Base-by-base conservation (phyloP, 2,329 filamentous ascomycete species). In the Sclerotinia sclerotiorum region DNA sequence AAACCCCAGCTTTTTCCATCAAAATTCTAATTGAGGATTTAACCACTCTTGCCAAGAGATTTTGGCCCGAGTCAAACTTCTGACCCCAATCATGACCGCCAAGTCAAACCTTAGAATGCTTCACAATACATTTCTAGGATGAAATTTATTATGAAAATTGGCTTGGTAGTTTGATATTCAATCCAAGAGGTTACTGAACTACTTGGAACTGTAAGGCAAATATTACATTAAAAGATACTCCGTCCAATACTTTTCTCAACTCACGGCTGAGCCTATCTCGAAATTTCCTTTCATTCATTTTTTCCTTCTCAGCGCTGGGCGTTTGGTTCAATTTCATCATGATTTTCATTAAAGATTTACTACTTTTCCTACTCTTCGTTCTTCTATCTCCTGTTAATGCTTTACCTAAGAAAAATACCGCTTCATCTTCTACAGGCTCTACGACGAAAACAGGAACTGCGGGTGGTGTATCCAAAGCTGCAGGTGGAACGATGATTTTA, bases 401-500 rank as follows among this genome's bases (percentile, higher is more conserved):
- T 39, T 55, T 71, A 19, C 73, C 74, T 2, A 73, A 74, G 69
- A 74, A 70, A 15, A 63, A 58, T 58, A 58, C 69, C 5, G 68
- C 70, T 10, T 69, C 68, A 8, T 63, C 64, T 15, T 58, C 64
- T 21, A 42, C 51, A 58, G 46, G 39, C 19, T 24, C 17, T 35
- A 56, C 65, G 17, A 27, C 65, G 29, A 44, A 65, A 15, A 70
- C 69, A 27, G 60, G 63, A 2, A 57, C 71, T 6, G 60, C 72
- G 35, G 65, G 68, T 3, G 61, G 62, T 27, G 66, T 74, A 24
- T 69, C 73, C 1, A 69, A 46, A 44, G 84, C 85, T 2, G 82
- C 82, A 0, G 84, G 87, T 75, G 85, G 85, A 5, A 84, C 82
- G 3, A 84, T 78, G 51, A 87, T 87, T 49, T 74, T 88, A 32